Evolutionary conservation across 192 early-diverging fungal genomes (phyloP), one percentile per base, ranked within the genome.

Genomic region (Paraglomus occultum): DNA sequence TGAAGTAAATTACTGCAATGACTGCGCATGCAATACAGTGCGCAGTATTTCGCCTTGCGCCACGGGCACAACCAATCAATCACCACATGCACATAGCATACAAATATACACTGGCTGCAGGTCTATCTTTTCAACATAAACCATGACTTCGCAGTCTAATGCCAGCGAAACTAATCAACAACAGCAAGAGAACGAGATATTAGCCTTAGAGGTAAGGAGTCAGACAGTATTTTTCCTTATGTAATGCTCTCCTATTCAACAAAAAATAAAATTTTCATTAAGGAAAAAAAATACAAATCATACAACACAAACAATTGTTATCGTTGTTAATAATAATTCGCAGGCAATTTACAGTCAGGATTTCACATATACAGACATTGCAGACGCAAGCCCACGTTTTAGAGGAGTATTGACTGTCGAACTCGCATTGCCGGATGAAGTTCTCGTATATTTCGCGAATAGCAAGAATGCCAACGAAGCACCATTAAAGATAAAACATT

Each of bases 321-420:
- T 31, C 31, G 31, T 31, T 31, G 31, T 31, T 3, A 31, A 31
- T 31, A 31, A 31, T 31, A 31, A 31, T 31, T 31, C 44, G n/a
- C n/a, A 73, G 71, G 61, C 71, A 38, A 73, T 73, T 54, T 73
- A 73, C 17, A 49, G 49, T 40, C 71, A 73, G 57, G 65, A 73
- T 64, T 73, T 73, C 51, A 65, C 51, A 40, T 73, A 73, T 45
- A 70, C 64, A 64, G 51, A 73, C 14, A 57, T 42, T n/a, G 3
- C 8, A 6, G 40, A 40, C 10, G 14, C 39, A 15, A 4, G 23
- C 12, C 47, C 71, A 48, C 64, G 40, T n/a, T 73, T 55, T 43
- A 11, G 18, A 15, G 71, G 71, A 31, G 42, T 65, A 12, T 43
- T 73, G 8, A 43, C 64, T 18, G 48, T 73, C 31, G 12, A 12